Evolutionary conservation across 768 basidiomycete genomes (phyloP).

Genomic region (Lactarius evosmus): DNA sequence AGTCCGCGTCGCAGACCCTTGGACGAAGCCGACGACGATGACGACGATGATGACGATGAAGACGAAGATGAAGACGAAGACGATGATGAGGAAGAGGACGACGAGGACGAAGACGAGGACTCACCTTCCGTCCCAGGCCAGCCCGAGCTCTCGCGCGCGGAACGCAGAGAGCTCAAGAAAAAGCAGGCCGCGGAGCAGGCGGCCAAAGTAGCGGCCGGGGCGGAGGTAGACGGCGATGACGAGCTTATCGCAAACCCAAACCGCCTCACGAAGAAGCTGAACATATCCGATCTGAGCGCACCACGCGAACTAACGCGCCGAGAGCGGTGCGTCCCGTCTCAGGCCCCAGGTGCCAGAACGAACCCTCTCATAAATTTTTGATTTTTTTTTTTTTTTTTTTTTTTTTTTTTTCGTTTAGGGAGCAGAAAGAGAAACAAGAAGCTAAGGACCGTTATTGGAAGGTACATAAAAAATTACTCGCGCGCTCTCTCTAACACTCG

Average conservation of each 20-base stretch:
- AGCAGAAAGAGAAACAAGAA: slow-evolving; percentile 89
- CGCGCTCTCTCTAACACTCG: too few relatives aligned
- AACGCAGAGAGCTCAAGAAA: slow-evolving; percentile 82
- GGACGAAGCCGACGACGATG: slow-evolving; percentile 38
- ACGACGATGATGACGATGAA: slow-evolving; percentile 34
- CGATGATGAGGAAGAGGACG: slow-evolving; percentile 44
- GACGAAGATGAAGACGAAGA: slow-evolving; percentile 47
- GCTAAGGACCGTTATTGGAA: slow-evolving; percentile 88
- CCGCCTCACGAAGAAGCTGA: slow-evolving; percentile 67
- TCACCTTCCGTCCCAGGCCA: slow-evolving; percentile 34
- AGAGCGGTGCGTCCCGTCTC: slow-evolving; percentile 51
- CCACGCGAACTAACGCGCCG: slow-evolving; percentile 60
- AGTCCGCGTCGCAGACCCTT: slow-evolving; percentile 15
- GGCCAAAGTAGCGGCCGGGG: slow-evolving; percentile 41
- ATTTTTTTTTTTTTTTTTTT: not conserved
- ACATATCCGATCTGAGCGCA: slow-evolving; percentile 67
- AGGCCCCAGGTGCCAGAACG: not conserved
- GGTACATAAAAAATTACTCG: slow-evolving; percentile 39
- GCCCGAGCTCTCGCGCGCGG: slow-evolving; percentile 63
- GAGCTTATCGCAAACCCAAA: slow-evolving; percentile 77
- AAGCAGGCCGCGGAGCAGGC: slow-evolving; percentile 49
- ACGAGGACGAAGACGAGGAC: slow-evolving; percentile 33
- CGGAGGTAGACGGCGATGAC: slow-evolving; percentile 59
- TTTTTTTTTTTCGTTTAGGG: slow-evolving; percentile 44
- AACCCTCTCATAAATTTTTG: not conserved